phyloP scores from a whole-genome alignment of 352 stramenopile species.

The Stramenopiles sp. region DNA sequence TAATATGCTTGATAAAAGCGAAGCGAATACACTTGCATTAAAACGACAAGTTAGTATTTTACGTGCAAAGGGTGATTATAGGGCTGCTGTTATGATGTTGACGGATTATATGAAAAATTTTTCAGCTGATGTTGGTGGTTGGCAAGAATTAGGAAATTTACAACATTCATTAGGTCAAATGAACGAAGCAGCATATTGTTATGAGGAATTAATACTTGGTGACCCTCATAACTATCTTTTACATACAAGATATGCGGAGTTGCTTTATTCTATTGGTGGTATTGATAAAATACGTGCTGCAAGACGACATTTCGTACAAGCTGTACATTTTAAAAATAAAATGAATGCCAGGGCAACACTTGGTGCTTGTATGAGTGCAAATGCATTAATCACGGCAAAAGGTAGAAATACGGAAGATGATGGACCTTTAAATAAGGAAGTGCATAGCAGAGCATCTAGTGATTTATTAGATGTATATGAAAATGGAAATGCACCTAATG shows the following conservation, averaged over 20 bases:
- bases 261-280: background rate
- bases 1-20: background rate
- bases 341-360: background rate
- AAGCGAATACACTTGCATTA: background rate
- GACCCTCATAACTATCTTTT: background rate
- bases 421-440: background rate
- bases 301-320: background rate
- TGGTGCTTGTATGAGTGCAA: background rate
- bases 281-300: background rate
- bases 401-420: background rate
- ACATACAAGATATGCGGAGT: background rate
- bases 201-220: background rate
- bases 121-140: background rate
- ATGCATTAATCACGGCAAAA: background rate
- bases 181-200: background rate
- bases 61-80: background rate
- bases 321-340: background rate
- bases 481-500: background rate
- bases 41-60: background rate
- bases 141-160: background rate
- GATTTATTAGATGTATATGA: background rate
- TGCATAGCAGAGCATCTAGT: background rate
- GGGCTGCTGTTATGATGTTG: background rate
- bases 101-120: background rate
- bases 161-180: background rate